Evolutionary conservation across 2,329 filamentous ascomycete genomes (phyloP), one percentile per base, ranked within the genome.

Genomic region (Aureobasidium sp.): DNA sequence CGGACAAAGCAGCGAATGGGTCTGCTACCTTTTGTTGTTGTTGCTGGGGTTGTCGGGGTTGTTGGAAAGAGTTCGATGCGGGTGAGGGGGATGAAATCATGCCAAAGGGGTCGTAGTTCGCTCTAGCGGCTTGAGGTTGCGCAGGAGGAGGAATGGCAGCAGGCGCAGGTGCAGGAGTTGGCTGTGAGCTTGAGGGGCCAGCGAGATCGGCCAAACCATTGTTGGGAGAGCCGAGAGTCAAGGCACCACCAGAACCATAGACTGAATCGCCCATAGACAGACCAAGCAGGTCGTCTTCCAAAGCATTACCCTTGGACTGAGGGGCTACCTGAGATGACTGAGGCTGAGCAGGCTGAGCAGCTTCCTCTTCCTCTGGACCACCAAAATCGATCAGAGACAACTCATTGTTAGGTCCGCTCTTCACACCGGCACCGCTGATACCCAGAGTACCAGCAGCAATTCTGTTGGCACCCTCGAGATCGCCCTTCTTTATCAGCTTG

Each of bases 381-480:
- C 88, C 90, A 69, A 99, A 92, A 72, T 99, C 94, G 70, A 99
- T 99, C 65, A 99, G 77, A 5, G 94, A 97, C 27, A 97, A 77
- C 73, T 97, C 92, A 68, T 91, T 86, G 66, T 85, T 82, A 7
- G 84, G 81, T 68, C 87, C 84, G 77, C 86, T 83, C 67, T 81
- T 79, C 50, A 87, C 80, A 65, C 84, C 81, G 62, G 85, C 84
- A 54, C 79, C 79, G 63, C 83, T 87, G 29, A 84, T 85, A 11
- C 87, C 84, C 54, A 89, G 81, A 14, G 88, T 92, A 32, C 92
- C 91, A 70, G 89, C 87, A 7, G 91, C 90, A 66, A 97, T 89
- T 73, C 86, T 90, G 66, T 87, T 85, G 16, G 94, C 91, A 11
- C 80, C 91, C 67, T 92, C 90, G 48, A 95, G 74, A 70, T 99